Percentiles rank a stretch among this genome's conserved stretches.
These are phyloP conservation scores for Pichia ethanolica DNA, from an alignment of 805 yeast species.

Conservation along the genomic window DNA sequence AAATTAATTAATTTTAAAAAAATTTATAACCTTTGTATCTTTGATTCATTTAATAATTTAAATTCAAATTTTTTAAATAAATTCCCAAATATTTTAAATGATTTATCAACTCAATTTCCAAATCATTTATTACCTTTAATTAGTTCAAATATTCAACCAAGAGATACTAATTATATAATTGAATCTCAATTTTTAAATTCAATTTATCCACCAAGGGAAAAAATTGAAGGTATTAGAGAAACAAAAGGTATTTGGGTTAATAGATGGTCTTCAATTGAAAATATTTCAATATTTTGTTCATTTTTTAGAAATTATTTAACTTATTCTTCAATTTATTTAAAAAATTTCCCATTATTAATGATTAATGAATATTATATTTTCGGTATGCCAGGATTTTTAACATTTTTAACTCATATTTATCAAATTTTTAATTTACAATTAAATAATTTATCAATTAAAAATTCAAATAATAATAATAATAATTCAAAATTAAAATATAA, in stretches of 20 bases:
- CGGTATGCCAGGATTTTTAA: constrained; percentile 38
- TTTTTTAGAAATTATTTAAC: constrained; percentile 52
- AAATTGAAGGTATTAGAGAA: constrained; percentile 41
- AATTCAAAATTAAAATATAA: background rate
- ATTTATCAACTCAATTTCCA: constrained; percentile 17
- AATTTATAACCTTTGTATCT: constrained; percentile 17
- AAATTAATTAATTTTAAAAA: constrained; percentile 38
- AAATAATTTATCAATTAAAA: constrained; percentile 4
- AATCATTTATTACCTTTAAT: constrained; percentile 19
- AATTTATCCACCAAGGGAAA: constrained; percentile 31
- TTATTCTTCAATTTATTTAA: constrained; percentile 22
- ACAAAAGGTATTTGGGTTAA: constrained; percentile 58
- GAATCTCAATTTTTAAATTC: constrained; percentile 30
- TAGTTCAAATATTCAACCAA: constrained; percentile 14
- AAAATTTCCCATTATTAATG: constrained; percentile 9
- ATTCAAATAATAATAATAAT: background rate
- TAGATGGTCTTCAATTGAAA: constrained; percentile 50
- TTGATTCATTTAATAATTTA: constrained; percentile 9
- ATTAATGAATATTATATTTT: constrained; percentile 13
- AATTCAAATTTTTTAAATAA: background rate
- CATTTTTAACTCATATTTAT: constrained; percentile 38
- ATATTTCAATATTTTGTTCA: constrained; percentile 49
- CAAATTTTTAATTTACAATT: constrained; percentile 29
- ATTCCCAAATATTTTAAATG: constrained; percentile 7
- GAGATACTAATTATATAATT: constrained; percentile 20